Evolutionary conservation across 2,329 filamentous ascomycete genomes (phyloP).

Genomic region (Ophiostoma perfectum): DNA sequence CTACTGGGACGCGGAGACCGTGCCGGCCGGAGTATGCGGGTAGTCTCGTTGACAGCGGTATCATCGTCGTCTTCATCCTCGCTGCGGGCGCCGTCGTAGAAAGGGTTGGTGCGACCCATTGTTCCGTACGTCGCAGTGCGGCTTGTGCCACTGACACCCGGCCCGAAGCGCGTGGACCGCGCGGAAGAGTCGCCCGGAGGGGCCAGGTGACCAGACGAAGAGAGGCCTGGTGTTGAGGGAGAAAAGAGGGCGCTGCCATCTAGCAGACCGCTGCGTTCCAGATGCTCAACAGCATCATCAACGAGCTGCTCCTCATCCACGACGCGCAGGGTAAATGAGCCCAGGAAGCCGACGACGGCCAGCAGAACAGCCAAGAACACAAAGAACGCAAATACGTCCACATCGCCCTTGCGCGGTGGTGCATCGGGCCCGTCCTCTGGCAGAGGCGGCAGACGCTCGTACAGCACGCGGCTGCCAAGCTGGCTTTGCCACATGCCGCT

Average conservation of each 20-base stretch:
- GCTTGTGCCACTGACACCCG: slow-evolving; percentile 17
- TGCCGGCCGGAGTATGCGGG: slow-evolving; percentile 12
- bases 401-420: slow-evolving; percentile 45
- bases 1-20: not conserved
- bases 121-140: slow-evolving; percentile 23
- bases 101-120: slow-evolving; percentile 22
- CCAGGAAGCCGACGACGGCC: slow-evolving; percentile 63
- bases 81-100: slow-evolving; percentile 16
- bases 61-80: slow-evolving; percentile 22
- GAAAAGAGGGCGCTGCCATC: slow-evolving; percentile 69
- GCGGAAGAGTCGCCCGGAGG: slow-evolving; percentile 1
- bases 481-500: slow-evolving; percentile 97
- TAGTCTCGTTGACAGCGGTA: slow-evolving; percentile 16
- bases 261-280: slow-evolving; percentile 82
- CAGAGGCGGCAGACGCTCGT: slow-evolving; percentile 54
- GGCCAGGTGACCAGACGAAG: not conserved
- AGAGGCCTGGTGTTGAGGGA: slow-evolving; percentile 39
- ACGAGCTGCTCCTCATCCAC: slow-evolving; percentile 84
- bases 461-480: slow-evolving; percentile 71
- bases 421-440: slow-evolving; percentile 47
- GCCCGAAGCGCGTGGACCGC: slow-evolving; percentile 22
- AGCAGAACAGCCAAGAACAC: slow-evolving; percentile 74
- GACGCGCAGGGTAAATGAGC: slow-evolving; percentile 67
- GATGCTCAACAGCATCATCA: slow-evolving; percentile 79
- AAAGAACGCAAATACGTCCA: slow-evolving; percentile 82